These are phyloP conservation scores for Penicillium sp. DNA, from an alignment of 2,329 filamentous ascomycete genomes.

Conservation along the genomic window DNA sequence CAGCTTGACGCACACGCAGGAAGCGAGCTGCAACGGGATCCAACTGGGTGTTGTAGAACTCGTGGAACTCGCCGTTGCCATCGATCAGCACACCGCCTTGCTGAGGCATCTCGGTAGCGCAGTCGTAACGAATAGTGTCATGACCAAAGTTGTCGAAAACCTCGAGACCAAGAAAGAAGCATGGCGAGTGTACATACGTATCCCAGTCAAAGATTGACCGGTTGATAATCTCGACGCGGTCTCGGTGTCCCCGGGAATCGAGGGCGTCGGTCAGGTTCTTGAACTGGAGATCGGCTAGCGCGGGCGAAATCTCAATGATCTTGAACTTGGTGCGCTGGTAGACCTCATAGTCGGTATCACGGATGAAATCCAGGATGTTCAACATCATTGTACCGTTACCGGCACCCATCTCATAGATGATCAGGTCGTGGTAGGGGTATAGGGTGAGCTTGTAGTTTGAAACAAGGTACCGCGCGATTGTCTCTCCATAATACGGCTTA, in stretches of 20 bases:
- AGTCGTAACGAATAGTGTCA: conserved; percentile 89
- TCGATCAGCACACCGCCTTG: conserved; percentile 91
- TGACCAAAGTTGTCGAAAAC: conserved; percentile 99
- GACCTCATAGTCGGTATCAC: conserved; percentile 82
- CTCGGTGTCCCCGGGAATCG: conserved; percentile 70
- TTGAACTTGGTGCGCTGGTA: conserved; percentile 92
- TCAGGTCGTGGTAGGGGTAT: conserved; percentile 93
- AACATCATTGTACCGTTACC: conserved; percentile 97
- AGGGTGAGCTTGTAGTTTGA: conserved; percentile 93
- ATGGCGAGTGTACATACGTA: conserved; percentile 81
- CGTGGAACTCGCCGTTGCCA: conserved; percentile 82
- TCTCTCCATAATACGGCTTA: conserved; percentile 93
- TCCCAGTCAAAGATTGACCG: conserved; percentile 93
- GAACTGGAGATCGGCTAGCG: conserved; percentile 75
- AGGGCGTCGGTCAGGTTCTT: conserved; percentile 67
- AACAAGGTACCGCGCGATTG: conserved; percentile 92
- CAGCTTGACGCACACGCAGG: conserved; percentile 78
- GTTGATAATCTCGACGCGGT: conserved; percentile 93
- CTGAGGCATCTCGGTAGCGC: conserved; percentile 74
- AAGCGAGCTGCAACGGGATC: conserved; percentile 83
- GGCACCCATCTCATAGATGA: conserved; percentile 98
- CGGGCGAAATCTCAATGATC: conserved; percentile 90
- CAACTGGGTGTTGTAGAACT: conserved; percentile 80
- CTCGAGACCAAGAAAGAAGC: conserved; percentile 96
- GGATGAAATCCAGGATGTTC: conserved; percentile 96